Evolutionary conservation across 2,329 filamentous ascomycete genomes (phyloP).

Genomic region (Neospermospora avenae): DNA sequence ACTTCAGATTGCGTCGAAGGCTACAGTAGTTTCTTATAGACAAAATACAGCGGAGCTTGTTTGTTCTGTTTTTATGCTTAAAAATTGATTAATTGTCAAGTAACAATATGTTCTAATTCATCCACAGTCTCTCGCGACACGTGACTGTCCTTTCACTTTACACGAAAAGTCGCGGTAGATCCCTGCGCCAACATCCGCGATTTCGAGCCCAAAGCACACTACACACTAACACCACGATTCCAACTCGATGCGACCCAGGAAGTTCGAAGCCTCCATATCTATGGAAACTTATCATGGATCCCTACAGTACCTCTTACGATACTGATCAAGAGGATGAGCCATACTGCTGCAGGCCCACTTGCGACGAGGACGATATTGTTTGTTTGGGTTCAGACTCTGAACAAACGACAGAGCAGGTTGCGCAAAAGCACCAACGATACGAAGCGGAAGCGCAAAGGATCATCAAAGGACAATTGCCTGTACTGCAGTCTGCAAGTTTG

Average conservation of each 20-base stretch:
- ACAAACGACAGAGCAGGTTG: constrained; percentile 44
- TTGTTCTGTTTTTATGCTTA: too few relatives aligned
- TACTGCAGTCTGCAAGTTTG: constrained; percentile 58
- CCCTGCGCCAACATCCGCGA: constrained; percentile 1
- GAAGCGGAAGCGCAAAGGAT: constrained; percentile 58
- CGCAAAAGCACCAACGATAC: constrained; percentile 52
- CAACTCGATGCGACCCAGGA: neutral
- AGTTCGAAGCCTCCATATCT: neutral
- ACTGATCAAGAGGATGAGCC: constrained; percentile 34
- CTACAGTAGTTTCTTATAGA: too few relatives aligned
- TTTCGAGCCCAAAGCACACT: neutral
- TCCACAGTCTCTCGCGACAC: too few relatives aligned
- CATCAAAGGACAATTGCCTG: constrained; percentile 51
- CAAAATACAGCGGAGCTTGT: too few relatives aligned
- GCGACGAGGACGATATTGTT: constrained; percentile 46
- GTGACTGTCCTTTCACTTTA: too few relatives aligned
- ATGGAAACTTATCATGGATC: constrained; percentile 2
- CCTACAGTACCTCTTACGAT: neutral
- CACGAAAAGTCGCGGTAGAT: neutral
- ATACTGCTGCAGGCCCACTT: constrained; percentile 47
- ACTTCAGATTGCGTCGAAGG: too few relatives aligned
- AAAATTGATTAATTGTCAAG: too few relatives aligned
- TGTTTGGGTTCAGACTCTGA: constrained; percentile 57
- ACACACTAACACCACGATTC: neutral
- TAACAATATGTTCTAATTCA: too few relatives aligned